A percentile compares a stretch with the other conserved stretches of the same genome.
Evolutionary conservation across 2,329 filamentous ascomycete species (phyloP).

Genomic region (Colletotrichum scovillei): DNA sequence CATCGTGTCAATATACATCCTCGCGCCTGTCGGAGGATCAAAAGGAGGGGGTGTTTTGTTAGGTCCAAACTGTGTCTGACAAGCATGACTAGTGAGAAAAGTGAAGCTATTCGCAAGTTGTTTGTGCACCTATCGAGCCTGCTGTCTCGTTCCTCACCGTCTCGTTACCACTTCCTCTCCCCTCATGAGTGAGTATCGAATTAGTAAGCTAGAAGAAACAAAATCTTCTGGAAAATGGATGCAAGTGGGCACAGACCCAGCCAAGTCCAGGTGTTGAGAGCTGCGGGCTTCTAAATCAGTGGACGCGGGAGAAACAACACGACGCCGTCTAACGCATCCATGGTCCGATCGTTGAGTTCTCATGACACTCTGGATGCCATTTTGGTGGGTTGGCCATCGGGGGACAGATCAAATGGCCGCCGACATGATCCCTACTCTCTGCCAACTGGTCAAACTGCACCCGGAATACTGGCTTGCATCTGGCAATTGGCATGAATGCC

Average conservation of each 20-base stretch:
- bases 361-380: not conserved
- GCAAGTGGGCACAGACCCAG: not conserved
- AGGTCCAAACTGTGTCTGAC: not conserved
- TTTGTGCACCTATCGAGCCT: not conserved
- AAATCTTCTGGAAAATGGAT: not conserved
- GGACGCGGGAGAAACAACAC: not conserved
- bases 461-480: too few species aligned
- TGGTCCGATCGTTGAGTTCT: not conserved
- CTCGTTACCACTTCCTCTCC: not conserved
- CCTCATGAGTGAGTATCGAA: not conserved
- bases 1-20: not conserved
- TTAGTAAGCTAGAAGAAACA: conserved; percentile 1
- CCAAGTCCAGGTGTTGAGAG: not conserved
- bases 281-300: not conserved
- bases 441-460: too few species aligned
- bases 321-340: conserved; percentile 3
- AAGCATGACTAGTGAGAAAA: not conserved
- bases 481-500: not conserved
- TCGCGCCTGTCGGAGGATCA: not conserved
- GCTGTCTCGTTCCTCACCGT: not conserved
- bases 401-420: too few species aligned
- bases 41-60: not conserved
- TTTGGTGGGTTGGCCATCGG: not conserved
- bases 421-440: too few species aligned
- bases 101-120: conserved; percentile 21